Evolutionary conservation across 1,284 basidiomycete genomes (phyloP), one percentile per base, ranked within the genome.

Genomic region (Rhizoctonia solani): DNA sequence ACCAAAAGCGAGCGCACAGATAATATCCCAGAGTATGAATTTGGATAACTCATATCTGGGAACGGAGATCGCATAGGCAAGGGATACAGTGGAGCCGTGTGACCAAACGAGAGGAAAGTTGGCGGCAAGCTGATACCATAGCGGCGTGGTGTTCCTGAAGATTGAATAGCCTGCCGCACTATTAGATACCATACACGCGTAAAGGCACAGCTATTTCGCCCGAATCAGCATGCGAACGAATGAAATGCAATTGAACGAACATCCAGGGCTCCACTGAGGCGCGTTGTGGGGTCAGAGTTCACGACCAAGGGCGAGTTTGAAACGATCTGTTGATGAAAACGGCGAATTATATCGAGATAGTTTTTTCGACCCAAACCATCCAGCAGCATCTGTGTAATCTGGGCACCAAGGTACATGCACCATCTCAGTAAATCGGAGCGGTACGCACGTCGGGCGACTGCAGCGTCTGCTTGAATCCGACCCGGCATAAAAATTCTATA

Each of bases 351-450:
- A 8, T 41, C 23, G 29, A 25, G n/a, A 19, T 61, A 50, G 29
- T 52, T 37, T 27, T 30, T 41, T 61, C 29, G 29, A 61, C 30
- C 9, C n/a, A 21, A n/a, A 19, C 46, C 58, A 13, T 37, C n/a
- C 4, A 47, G 9, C 9, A 63, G 4, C 8, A 34, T 46, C 9
- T 61, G 27, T 4, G 32, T n/a, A 23, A 61, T 61, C 32, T 47
- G 29, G 30, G 58, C 47, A 5, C 58, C 58, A 19, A 61, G 44
- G 30, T 50, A 52, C 58, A 52, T 61, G 0, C 32, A 49, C 58
- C 46, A 61, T 16, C 58, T 44, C 1, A 21, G 25, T 8, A 47
- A 27, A 13, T 52, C 21, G 8, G 30, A 50, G 16, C 29, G 27
- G 9, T 61, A 23, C 1, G 25, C 29, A 37, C 58, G 47, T 41